Evolutionary conservation across 352 stramenopile species (phyloP).

Genomic region (Plasmopara viticola): DNA sequence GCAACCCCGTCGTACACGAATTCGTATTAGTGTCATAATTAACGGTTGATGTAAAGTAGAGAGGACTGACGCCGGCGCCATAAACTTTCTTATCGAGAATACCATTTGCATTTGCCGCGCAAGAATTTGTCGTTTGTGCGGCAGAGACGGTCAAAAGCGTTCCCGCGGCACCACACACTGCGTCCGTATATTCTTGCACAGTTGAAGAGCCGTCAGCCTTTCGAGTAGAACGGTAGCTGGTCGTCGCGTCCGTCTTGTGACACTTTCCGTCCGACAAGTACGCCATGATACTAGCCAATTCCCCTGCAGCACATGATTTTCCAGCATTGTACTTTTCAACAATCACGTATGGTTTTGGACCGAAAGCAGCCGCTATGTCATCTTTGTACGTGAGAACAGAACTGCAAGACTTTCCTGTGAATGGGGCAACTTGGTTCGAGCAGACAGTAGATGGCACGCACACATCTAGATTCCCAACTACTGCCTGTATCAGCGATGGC

Average conservation of each 20-base stretch:
- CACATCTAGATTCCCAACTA: background rate
- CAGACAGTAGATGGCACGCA: background rate
- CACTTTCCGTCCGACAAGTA: constrained; percentile 12
- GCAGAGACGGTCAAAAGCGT: background rate
- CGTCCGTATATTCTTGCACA: background rate
- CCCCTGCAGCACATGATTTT: background rate
- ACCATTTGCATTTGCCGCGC: background rate
- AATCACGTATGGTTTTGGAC: constrained; percentile 4
- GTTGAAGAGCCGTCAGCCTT: background rate
- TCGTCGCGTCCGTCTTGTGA: constrained; percentile 1
- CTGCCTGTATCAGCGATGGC: background rate
- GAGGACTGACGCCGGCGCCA: background rate
- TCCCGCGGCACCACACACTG: background rate
- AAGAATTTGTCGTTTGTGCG: background rate
- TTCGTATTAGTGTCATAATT: constrained; percentile 2
- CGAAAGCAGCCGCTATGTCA: constrained; percentile 1
- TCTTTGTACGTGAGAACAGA: background rate
- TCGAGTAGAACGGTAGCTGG: constrained; percentile 4
- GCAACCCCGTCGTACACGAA: background rate
- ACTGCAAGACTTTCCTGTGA: background rate
- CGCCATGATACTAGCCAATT: constrained; percentile 1
- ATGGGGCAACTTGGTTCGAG: background rate
- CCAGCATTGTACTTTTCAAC: constrained; percentile 4
- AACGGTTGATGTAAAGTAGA: background rate
- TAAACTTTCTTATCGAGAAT: constrained; percentile 1